A percentile compares a stretch with the other conserved stretches of the same genome.
Evolutionary conservation across 345 rosid genomes (phyloP).

Genomic region (Heritiera littoralis): DNA sequence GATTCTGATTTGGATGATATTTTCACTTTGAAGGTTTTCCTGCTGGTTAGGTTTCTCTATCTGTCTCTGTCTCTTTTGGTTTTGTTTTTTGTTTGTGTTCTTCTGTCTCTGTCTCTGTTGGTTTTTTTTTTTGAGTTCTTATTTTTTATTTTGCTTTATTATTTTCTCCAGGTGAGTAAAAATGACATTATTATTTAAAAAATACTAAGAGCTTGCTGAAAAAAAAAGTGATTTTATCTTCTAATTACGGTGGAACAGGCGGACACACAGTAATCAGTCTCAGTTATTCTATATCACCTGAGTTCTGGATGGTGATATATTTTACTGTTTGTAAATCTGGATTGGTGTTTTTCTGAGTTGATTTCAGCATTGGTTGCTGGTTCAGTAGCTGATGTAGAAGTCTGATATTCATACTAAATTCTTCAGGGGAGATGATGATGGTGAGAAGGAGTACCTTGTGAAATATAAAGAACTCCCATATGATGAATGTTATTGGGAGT

Average conservation of each 20-base stretch:
- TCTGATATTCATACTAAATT: conserved; percentile 29
- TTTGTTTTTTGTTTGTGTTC: not conserved
- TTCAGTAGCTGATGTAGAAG: conserved; percentile 1
- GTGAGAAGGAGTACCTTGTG: conserved; percentile 87
- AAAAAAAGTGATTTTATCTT: not conserved
- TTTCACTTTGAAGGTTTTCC: conserved; percentile 8
- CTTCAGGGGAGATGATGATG: conserved; percentile 72
- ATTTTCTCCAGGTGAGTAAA: not conserved
- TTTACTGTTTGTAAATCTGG: conserved; percentile 10
- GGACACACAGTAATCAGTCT: not conserved
- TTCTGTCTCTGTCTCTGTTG: too few species aligned
- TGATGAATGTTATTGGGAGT: conserved; percentile 99
- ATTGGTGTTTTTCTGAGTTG: not conserved
- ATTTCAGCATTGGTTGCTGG: conserved; percentile 13
- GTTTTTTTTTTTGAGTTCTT: too few species aligned
- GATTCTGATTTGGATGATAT: not conserved
- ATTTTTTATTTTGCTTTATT: not conserved
- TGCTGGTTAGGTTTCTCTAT: not conserved
- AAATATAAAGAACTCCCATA: conserved; percentile 95
- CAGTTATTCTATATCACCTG: not conserved
- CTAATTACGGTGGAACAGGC: not conserved
- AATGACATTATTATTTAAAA: not conserved
- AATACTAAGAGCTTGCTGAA: not conserved
- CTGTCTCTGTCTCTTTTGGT: not conserved
- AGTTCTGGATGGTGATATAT: not conserved